Base-by-base conservation (phyloP, 257 asterid species). In the Solanum pinnatisectum region DNA sequence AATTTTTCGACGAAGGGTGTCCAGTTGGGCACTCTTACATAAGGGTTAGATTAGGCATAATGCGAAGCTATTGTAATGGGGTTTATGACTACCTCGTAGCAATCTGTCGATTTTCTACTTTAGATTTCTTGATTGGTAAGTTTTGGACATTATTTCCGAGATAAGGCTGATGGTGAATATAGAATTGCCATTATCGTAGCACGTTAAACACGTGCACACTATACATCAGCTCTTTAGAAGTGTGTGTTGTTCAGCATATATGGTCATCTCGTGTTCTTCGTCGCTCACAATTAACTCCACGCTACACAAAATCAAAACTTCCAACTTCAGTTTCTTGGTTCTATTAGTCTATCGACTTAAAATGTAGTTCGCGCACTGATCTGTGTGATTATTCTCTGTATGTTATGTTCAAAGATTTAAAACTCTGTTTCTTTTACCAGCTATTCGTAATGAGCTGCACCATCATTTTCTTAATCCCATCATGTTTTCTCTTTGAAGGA, bases 401-500 rank as follows among this genome's bases (percentile, higher is more conserved):
- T 5, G 16, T 39, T 65, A 27, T 36, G 59, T 65, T 25, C 78
- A 23, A 18, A 63, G 87, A 68, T 5, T 4, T 60, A 23, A 32
- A 27, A n/a, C 8, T 15, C 9, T 4, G 1, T n/a, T 40, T 40
- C 37, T 7, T 52, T 25, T 1, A 7, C 36, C n/a, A 78, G n/a
- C 35, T 6, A 84, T 15, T 20, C 25, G 23, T 60, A 30, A 40
- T 67, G 30, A 42, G 30, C 12, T 23, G 40, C 49, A 20, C 72
- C 35, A 0, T 72, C 49, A 7, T 87, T 73, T 25, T 84, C 85
- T 30, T 30, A 44, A 18, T 16, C 59, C 39, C 27, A 1, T 0
- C 67, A 46, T 18, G 68, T 49, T 84, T 33, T 42, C 86, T 87
- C 33, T 85, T 76, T 71, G 33, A 90, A 96, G 98, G 98, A 96